A percentile compares a stretch with the other conserved stretches of the same genome.
phyloP scores from a whole-genome alignment of 305 asterid genomes.

The Ajuga reptans region DNA sequence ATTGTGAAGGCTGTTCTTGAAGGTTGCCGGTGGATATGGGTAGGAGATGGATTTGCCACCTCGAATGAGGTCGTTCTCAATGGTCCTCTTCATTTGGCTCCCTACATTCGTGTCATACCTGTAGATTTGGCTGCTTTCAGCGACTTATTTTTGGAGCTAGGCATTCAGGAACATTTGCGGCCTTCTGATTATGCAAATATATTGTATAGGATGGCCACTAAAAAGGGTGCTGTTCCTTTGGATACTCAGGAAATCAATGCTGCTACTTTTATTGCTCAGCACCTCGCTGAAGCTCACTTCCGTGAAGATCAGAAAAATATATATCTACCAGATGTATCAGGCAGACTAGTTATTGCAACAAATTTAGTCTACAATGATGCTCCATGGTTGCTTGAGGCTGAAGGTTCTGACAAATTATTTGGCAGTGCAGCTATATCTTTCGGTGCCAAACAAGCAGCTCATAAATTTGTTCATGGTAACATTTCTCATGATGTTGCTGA shows the following conservation, averaged over 20 bases:
- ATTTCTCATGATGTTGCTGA: constrained; percentile 96
- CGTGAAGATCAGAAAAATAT: constrained; percentile 49
- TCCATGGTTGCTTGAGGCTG: constrained; percentile 90
- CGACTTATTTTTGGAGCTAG: constrained; percentile 81
- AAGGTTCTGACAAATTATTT: constrained; percentile 50
- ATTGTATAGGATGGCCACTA: constrained; percentile 62
- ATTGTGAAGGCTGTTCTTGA: constrained; percentile 88
- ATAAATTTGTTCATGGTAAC: constrained; percentile 80
- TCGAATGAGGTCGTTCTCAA: constrained; percentile 83
- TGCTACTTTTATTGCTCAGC: constrained; percentile 80
- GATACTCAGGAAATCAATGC: constrained; percentile 77
- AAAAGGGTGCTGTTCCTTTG: constrained; percentile 62
- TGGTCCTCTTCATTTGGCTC: constrained; percentile 96
- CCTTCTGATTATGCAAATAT: constrained; percentile 80
- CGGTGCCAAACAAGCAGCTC: constrained; percentile 55
- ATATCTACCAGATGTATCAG: constrained; percentile 80
- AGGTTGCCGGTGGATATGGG: constrained; percentile 98
- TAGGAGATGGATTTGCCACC: constrained; percentile 97
- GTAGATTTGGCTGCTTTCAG: constrained; percentile 84
- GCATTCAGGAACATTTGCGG: constrained; percentile 65
- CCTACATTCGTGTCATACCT: constrained; percentile 89
- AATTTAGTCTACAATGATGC: constrained; percentile 85
- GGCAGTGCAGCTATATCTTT: constrained; percentile 43
- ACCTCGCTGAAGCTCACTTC: constrained; percentile 75
- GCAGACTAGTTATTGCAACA: constrained; percentile 58